Conservation (phyloP, 305 asterid genomes). For the Lippia alba region DNA sequence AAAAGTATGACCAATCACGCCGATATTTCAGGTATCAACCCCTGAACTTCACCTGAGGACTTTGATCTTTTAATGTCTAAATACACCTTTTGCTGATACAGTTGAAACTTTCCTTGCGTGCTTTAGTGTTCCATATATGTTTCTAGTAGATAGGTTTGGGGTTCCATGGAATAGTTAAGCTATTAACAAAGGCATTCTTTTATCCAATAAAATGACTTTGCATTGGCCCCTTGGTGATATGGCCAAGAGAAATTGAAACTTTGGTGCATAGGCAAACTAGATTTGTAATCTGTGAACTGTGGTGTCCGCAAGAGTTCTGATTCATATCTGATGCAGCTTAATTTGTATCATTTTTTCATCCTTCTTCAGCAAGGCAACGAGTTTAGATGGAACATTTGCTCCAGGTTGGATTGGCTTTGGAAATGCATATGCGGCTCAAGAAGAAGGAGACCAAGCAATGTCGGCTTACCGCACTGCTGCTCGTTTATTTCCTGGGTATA, state of each 20-base stretch:
- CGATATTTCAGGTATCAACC: slow-evolving; percentile 87
- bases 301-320: slow-evolving; percentile 23
- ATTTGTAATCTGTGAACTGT: slow-evolving; percentile 6
- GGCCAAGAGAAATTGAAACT: background rate
- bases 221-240: background rate
- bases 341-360: slow-evolving; percentile 26
- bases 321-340: slow-evolving; percentile 15
- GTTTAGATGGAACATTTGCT: slow-evolving; percentile 95
- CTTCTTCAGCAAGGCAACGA: slow-evolving; percentile 88
- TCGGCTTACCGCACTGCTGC: slow-evolving; percentile 99
- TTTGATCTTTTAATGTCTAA: slow-evolving; percentile 23
- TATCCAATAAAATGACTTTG: no score
- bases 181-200: no score
- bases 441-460: slow-evolving; percentile 99
- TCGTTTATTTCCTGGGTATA: slow-evolving; percentile 98
- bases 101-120: background rate
- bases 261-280: background rate
- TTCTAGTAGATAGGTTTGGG: background rate
- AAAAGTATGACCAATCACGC: slow-evolving; percentile 91
- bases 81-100: slow-evolving; percentile 10
- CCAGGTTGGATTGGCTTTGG: slow-evolving; percentile 99
- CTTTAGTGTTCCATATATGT: background rate
- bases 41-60: slow-evolving; percentile 10
- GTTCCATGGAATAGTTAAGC: background rate
- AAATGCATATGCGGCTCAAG: slow-evolving; percentile 94